Base-by-base conservation (phyloP, 2,329 filamentous ascomycete genomes). In the Lecanosticta acicola region DNA sequence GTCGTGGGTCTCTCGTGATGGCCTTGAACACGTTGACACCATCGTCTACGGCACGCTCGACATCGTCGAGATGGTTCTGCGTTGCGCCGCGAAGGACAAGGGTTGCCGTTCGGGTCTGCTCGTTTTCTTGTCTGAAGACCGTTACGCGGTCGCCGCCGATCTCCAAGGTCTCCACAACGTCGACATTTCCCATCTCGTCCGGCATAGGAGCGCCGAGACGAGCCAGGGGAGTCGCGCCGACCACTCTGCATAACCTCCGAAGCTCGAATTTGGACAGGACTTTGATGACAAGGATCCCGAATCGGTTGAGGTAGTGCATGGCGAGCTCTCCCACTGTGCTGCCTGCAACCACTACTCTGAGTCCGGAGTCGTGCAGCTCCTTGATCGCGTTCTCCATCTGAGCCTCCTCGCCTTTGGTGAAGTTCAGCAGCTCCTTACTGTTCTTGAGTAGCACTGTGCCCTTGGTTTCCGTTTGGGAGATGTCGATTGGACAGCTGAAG, bases 21-120 rank as follows among this genome's bases (percentile, higher is more conserved):
- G 93, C 93, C 75, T 98, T 98, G 68, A 98, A 86, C 42, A 94
- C 94, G 64, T 97, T 98, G 67, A 98, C 93, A 55, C 93, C 93
- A 59, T 98, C 93, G 61, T 98, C 93, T 46, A 98, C 90, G 41
- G 93, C 93, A 54, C 93, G 84, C 77, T 98, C 93, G 29, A 98
- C 80, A 60, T 98, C 93, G 63, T 98, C 93, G 18, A 98, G 81
- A 68, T 97, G 88, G 74, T 98, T 98, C 71, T 97, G 91, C 3
- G 93, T 98, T 16, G 93, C 93, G 40, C 94, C 93, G 55, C 93
- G 83, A 50, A 98, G 81, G 43, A 98, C 90, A 39, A 98, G 79
- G 5, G 93, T 98, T 16, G 94, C 87, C 41, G 93, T 98, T 62
- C 90, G 81, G 41, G 94, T 97, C 45, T 83, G 79, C 60, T 95